phyloP scores from a whole-genome alignment of 495 filamentous ascomycete genomes.

The Hypoxylon perforatum region DNA sequence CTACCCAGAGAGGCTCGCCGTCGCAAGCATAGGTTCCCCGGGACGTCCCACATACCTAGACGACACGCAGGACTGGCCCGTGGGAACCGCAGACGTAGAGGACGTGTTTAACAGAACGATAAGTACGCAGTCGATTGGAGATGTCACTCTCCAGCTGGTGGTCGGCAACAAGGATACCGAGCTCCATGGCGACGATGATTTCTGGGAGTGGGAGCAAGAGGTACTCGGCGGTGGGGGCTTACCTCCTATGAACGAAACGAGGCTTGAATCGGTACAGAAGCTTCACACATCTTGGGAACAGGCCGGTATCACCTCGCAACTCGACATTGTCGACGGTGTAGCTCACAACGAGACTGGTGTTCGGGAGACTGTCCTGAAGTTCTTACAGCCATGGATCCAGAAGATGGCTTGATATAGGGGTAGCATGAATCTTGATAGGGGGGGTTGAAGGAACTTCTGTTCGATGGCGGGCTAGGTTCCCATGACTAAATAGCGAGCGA shows the following conservation, averaged over 20 bases:
- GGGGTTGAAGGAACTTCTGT: no score
- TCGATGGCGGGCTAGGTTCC: no score
- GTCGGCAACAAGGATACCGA: constrained; percentile 33
- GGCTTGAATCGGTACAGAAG: constrained; percentile 51
- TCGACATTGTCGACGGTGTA: constrained; percentile 14
- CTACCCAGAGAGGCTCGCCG: constrained; percentile 33
- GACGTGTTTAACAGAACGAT: constrained; percentile 25
- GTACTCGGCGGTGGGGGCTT: constrained; percentile 43
- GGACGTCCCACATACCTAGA: constrained; percentile 35
- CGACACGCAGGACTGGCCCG: constrained; percentile 31
- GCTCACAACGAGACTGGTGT: constrained; percentile 21
- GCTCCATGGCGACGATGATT: constrained; percentile 18
- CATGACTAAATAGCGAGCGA: no score
- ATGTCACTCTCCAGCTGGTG: constrained; percentile 37
- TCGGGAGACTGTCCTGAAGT: constrained; percentile 12
- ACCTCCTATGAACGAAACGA: constrained; percentile 51
- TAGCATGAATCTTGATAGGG: no score
- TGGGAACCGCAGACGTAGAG: constrained; percentile 29
- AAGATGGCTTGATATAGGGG: not conserved
- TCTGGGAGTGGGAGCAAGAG: constrained; percentile 52
- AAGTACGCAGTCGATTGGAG: constrained; percentile 10
- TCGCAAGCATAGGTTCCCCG: constrained; percentile 37
- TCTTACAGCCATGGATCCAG: constrained; percentile 19
- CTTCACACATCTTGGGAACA: constrained; percentile 12
- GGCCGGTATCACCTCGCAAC: constrained; percentile 13